Evolutionary conservation across 805 yeast genomes (phyloP).

Genomic region (Myxozyma mucilagina): DNA sequence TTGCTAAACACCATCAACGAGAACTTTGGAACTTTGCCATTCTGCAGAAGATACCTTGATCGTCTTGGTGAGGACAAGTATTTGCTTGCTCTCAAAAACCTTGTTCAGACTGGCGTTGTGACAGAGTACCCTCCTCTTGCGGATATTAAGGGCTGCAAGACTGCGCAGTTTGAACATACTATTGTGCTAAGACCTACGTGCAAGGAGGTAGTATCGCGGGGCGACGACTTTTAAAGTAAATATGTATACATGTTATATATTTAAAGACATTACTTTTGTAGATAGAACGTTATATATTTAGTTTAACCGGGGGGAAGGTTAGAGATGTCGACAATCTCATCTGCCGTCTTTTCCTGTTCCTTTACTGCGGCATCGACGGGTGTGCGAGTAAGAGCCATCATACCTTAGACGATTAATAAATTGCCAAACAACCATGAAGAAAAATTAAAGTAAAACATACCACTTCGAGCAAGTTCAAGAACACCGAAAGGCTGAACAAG

Average conservation of each 20-base stretch:
- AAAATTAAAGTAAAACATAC: constrained; percentile 42
- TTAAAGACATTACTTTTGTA: neutral
- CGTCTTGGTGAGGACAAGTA: constrained; percentile 90
- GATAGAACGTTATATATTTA: neutral
- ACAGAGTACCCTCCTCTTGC: constrained; percentile 92
- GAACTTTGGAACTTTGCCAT: constrained; percentile 91
- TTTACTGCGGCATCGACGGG: constrained; percentile 61
- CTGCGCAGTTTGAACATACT: constrained; percentile 97
- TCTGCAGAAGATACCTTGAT: constrained; percentile 94
- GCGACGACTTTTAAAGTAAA: constrained; percentile 73
- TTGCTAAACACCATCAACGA: constrained; percentile 69
- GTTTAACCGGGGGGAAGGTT: constrained; percentile 91
- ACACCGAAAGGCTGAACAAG: constrained; percentile 95
- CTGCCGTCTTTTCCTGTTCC: constrained; percentile 55
- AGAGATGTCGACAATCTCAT: constrained; percentile 76
- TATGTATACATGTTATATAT: neutral
- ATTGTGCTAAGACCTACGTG: constrained; percentile 76
- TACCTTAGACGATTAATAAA: constrained; percentile 35
- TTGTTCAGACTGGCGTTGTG: constrained; percentile 84
- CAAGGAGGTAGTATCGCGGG: constrained; percentile 93
- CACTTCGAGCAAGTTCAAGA: constrained; percentile 93
- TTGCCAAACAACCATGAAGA: neutral
- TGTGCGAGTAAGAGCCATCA: constrained; percentile 98
- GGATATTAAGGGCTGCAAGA: constrained; percentile 80
- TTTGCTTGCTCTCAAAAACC: constrained; percentile 74